A percentile compares a stretch with the other conserved stretches of the same genome.
These are phyloP conservation scores for Rostrohypoxylon terebratum DNA, from an alignment of 495 filamentous ascomycete genomes.

Conservation along the genomic window DNA sequence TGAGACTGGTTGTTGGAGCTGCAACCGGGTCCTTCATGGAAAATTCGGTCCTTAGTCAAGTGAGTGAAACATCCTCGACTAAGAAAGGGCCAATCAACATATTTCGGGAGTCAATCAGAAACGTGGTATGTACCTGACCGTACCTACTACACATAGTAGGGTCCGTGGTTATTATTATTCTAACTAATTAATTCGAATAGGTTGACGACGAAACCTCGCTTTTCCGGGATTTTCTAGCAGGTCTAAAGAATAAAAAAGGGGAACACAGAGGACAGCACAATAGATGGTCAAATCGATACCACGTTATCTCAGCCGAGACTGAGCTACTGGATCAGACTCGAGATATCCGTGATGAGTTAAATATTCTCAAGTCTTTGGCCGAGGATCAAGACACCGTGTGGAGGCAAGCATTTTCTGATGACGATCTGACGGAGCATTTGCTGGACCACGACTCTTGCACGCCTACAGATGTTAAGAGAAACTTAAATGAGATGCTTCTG, in stretches of 20 bases:
- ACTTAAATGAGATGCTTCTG: constrained; percentile 44
- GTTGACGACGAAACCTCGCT: constrained; percentile 23
- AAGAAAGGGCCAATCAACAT: constrained; percentile 35
- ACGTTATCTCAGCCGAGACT: constrained; percentile 41
- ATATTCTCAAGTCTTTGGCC: constrained; percentile 49
- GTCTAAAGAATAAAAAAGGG: constrained; percentile 8
- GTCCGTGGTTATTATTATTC: background rate
- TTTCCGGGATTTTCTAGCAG: constrained; percentile 20
- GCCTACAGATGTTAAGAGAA: constrained; percentile 41
- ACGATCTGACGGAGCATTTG: background rate
- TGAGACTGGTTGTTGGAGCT: constrained; percentile 23
- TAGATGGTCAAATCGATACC: constrained; percentile 13
- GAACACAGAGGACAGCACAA: background rate
- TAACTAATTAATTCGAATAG: constrained; percentile 17
- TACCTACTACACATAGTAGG: too few species aligned
- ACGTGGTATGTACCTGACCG: constrained; percentile 16
- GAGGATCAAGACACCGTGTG: constrained; percentile 48
- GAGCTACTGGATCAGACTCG: constrained; percentile 45
- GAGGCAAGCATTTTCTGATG: constrained; percentile 23
- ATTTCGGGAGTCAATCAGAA: constrained; percentile 38
- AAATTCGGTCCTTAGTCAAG: too few species aligned
- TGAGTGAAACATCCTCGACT: too few species aligned
- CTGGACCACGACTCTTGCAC: constrained; percentile 29
- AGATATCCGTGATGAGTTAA: constrained; percentile 50
- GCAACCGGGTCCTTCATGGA: constrained; percentile 24